phyloP scores from a whole-genome alignment of 495 filamentous ascomycete genomes.

The Xylaria castorea region DNA sequence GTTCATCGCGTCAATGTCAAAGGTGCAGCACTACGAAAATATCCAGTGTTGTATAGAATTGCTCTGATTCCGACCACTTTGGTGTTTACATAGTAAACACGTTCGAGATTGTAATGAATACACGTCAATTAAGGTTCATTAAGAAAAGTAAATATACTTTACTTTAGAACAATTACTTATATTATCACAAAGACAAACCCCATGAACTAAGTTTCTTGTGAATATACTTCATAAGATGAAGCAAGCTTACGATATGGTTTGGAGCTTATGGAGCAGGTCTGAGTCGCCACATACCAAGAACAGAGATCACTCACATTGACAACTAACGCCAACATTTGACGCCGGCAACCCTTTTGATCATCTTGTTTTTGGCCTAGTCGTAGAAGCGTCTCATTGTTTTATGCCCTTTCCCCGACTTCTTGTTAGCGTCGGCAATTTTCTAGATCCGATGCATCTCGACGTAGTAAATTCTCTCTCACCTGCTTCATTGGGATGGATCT shows the following conservation, averaged over 20 bases:
- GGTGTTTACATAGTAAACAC: neutral
- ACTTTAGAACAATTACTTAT: neutral
- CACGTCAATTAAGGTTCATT: neutral
- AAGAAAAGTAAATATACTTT: neutral
- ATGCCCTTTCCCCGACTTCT: conserved; percentile 9
- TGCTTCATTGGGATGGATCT: neutral
- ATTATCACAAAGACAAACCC: neutral
- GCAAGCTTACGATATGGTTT: neutral
- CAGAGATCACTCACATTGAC: neutral
- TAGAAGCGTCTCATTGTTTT: neutral
- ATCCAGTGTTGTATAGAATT: neutral
- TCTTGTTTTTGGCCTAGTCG: neutral
- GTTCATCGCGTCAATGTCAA: neutral
- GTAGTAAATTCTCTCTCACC: neutral
- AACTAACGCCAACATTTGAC: neutral
- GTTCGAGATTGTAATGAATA: neutral
- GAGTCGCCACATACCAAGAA: neutral
- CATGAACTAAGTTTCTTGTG: neutral
- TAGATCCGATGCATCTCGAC: neutral
- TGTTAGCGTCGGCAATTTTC: neutral
- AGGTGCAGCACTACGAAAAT: neutral
- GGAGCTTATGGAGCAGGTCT: neutral
- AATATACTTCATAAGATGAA: neutral
- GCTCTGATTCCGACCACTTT: neutral
- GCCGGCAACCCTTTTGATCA: neutral